phyloP scores from a whole-genome alignment of 2,329 filamentous ascomycete genomes.

The Neonectria magnoliae region DNA sequence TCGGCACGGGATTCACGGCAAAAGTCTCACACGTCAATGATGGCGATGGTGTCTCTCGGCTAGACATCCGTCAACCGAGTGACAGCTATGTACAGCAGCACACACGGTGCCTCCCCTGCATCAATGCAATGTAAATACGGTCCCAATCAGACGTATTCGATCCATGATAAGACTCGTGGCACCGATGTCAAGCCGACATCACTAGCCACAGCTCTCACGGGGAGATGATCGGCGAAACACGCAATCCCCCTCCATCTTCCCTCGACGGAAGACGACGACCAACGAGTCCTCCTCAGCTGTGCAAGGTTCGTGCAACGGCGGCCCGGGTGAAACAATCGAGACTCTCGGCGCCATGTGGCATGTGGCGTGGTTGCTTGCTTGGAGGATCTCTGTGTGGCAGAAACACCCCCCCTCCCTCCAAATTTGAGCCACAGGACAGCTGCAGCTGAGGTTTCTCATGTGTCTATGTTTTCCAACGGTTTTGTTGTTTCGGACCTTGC shows the following conservation, averaged over 20 bases:
- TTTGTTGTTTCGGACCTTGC: not conserved
- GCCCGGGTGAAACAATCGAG: conserved; percentile 29
- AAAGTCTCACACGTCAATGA: conserved; percentile 33
- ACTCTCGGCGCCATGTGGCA: conserved; percentile 20
- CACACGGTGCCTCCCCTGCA: not conserved
- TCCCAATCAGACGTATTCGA: not conserved
- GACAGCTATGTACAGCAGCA: too few species aligned
- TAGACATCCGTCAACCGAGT: not conserved
- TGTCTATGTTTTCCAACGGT: not conserved
- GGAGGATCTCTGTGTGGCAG: conserved; percentile 1
- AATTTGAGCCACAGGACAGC: conserved; percentile 34
- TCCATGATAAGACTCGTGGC: conserved; percentile 8
- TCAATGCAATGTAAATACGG: not conserved
- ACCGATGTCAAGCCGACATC: conserved; percentile 26
- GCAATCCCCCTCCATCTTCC: conserved; percentile 8
- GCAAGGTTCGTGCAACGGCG: conserved; percentile 38
- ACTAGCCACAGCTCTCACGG: conserved; percentile 38
- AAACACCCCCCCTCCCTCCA: not conserved
- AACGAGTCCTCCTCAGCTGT: conserved; percentile 33
- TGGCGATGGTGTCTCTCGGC: not conserved
- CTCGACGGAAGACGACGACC: not conserved
- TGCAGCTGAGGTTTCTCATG: not conserved
- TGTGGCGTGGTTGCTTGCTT: conserved; percentile 25
- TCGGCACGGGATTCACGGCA: conserved; percentile 29
- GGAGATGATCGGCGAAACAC: conserved; percentile 26